Evolutionary conservation across 2,329 filamentous ascomycete genomes (phyloP).

Genomic region (Alternaria consortialis): DNA sequence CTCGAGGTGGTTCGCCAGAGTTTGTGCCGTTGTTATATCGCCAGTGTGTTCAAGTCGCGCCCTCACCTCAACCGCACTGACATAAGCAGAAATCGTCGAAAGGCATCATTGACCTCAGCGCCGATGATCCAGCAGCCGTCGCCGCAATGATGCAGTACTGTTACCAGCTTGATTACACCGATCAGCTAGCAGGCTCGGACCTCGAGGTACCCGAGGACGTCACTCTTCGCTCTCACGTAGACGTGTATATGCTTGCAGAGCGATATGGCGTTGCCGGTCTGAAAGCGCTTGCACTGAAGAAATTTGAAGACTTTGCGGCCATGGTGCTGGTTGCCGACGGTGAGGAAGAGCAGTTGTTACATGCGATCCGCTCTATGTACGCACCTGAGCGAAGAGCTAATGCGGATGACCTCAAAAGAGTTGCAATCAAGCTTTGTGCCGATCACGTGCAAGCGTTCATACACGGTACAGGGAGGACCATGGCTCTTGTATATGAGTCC

Average conservation of each 20-base stretch:
- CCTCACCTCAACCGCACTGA: conserved; percentile 15
- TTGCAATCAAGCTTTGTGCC: conserved; percentile 40
- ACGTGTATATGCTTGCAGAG: conserved; percentile 42
- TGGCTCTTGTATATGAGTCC: conserved; percentile 36
- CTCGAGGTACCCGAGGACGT: conserved; percentile 30
- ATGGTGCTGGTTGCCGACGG: conserved; percentile 32
- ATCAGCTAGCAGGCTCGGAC: conserved; percentile 31
- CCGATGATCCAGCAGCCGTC: conserved; percentile 42
- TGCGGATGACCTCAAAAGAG: conserved; percentile 31
- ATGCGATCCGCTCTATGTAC: conserved; percentile 39
- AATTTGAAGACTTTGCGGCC: conserved; percentile 37
- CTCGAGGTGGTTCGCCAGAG: conserved; percentile 41
- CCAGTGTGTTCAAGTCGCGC: conserved; percentile 20
- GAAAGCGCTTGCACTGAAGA: conserved; percentile 35
- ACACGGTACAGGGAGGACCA: conserved; percentile 36
- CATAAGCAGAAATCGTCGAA: conserved; percentile 30
- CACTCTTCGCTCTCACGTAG: conserved; percentile 37
- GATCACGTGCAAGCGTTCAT: conserved; percentile 41
- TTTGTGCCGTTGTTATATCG: conserved; percentile 38
- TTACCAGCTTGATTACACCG: conserved; percentile 43
- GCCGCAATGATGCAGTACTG: conserved; percentile 48
- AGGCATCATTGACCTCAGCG: conserved; percentile 41
- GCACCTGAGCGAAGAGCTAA: conserved; percentile 32
- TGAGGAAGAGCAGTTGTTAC: conserved; percentile 37
- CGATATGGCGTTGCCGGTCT: conserved; percentile 39